Base-by-base conservation (phyloP, 2,329 filamentous ascomycete species). In the Neoscytalidium dimidiatum region DNA sequence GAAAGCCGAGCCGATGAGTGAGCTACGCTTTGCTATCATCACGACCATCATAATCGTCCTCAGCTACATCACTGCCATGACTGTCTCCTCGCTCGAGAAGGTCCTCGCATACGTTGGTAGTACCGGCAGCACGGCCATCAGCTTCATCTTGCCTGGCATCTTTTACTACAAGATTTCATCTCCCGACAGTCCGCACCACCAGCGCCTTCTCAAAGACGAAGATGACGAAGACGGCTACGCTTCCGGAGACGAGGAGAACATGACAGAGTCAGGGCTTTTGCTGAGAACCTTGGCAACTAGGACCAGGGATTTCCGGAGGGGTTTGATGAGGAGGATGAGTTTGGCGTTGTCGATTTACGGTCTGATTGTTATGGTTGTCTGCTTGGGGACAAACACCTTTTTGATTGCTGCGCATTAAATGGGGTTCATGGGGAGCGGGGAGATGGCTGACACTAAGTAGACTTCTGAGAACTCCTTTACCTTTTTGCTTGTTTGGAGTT, bases 81-180 rank as follows among this genome's bases (percentile, higher is more conserved):
- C 92, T 0, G 94, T 99, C 3, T 91, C 88, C 21, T 95, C 90
- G 13, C 85, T 99, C 3, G 94, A 97, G 74, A 90, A 92, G 52
- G 94, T 99, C 0, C 85, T 99, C 0, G 94, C 95, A 0, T 99
- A 97, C 71, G 95, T 99, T 11, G 95, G 95, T 41, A 93, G 90
- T 71, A 99, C 95, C 0, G 95, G 95, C 62, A 94, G 90, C 60
- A 99, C 95, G 0, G 92, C 92, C 67, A 99, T 99, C 72, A 96
- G 92, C 67, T 99, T 99, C 76, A 98, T 99, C 69, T 84, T 99
- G 0, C 95, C 95, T 0, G 95, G 95, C 0, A 80, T 99, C 3
- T 99, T 99, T 78, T 99, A 98, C 79, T 99, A 98, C 81, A 98
- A 98, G 79, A 98, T 99, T 66, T 96, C 92, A 13, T 88, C 92